Percentiles rank a stretch among this genome's conserved stretches.
Evolutionary conservation across 208 protist genomes (phyloP).

Genomic region (Trypanosoma boissoni): DNA sequence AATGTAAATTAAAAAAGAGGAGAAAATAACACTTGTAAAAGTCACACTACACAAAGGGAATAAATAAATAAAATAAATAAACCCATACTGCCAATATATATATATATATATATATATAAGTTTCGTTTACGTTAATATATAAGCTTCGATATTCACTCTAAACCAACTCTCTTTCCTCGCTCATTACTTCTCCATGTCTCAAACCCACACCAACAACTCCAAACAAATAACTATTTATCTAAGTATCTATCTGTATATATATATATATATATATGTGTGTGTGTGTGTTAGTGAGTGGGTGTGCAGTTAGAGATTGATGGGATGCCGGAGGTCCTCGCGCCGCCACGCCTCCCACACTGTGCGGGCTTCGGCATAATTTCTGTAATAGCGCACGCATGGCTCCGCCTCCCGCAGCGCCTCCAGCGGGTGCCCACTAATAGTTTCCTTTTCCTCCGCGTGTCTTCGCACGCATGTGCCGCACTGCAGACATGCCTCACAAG

Average conservation of each 20-base stretch:
- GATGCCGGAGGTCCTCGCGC: background rate
- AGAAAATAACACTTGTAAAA: background rate
- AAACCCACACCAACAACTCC: no score
- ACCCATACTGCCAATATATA: background rate
- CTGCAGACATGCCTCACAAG: slow-evolving; percentile 7
- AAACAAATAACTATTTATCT: no score
- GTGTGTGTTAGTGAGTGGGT: no score
- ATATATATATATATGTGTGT: no score
- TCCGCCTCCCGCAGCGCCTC: background rate
- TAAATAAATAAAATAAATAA: slow-evolving; percentile 1
- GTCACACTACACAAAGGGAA: background rate
- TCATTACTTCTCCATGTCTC: no score
- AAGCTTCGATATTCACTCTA: no score
- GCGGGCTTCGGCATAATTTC: background rate
- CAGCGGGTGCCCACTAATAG: slow-evolving; percentile 4
- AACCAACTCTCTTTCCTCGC: no score
- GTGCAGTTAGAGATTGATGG: no score
- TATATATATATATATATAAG: no score
- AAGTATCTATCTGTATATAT: no score
- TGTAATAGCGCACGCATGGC: background rate
- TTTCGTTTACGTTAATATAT: no score
- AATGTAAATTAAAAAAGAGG: no score
- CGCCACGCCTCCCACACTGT: slow-evolving; percentile 11
- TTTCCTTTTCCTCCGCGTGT: background rate
- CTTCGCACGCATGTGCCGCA: slow-evolving; percentile 5